A percentile compares a stretch with the other conserved stretches of the same genome.
phyloP scores from a whole-genome alignment of 306 rosid genomes.

The Purshia tridentata region DNA sequence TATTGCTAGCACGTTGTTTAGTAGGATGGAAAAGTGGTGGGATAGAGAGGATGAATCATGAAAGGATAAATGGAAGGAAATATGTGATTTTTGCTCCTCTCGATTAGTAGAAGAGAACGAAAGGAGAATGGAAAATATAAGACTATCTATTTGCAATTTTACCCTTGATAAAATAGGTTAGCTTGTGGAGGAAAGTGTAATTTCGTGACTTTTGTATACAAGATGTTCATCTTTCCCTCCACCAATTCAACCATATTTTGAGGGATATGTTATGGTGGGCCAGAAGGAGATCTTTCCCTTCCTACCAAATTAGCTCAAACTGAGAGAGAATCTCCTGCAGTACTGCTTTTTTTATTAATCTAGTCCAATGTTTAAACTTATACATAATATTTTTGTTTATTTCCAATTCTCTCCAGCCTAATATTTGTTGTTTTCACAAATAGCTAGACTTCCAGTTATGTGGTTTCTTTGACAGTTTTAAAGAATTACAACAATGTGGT shows the following conservation, averaged over 20 bases:
- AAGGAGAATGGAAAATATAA: neutral
- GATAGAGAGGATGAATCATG: neutral
- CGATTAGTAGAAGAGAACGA: neutral
- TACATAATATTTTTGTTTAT: neutral
- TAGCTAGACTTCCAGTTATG: constrained; percentile 6
- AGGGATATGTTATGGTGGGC: neutral
- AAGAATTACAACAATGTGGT: neutral
- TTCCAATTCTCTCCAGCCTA: neutral
- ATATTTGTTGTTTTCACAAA: constrained; percentile 3
- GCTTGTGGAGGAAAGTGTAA: neutral
- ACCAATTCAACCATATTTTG: neutral
- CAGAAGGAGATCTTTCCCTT: neutral
- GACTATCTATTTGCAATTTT: too few relatives aligned
- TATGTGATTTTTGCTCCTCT: too few relatives aligned
- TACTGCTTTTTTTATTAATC: neutral
- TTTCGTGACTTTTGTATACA: neutral
- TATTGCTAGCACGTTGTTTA: neutral
- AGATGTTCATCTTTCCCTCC: neutral
- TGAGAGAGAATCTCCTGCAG: neutral
- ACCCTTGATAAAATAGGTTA: neutral
- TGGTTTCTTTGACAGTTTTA: constrained; percentile 7
- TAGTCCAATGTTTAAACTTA: neutral
- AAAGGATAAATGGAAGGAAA: neutral
- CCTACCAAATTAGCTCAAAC: neutral
- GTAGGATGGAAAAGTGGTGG: too few relatives aligned